These are phyloP conservation scores for Leccinum solheimii DNA, from an alignment of 1,284 basidiomycete species.

Conservation along the genomic window DNA sequence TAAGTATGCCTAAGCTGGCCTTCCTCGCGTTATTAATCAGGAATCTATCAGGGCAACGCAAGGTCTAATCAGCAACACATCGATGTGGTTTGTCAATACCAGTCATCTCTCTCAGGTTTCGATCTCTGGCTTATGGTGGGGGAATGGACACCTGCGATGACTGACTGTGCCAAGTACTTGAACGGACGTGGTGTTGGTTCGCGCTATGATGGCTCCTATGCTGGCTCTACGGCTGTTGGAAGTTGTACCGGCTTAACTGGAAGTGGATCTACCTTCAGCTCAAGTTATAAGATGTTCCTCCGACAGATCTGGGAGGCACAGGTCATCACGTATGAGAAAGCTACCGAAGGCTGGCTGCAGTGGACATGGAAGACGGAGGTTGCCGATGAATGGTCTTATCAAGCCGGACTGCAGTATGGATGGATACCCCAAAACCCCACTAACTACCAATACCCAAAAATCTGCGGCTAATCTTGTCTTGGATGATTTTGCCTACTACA, in stretches of 20 bases:
- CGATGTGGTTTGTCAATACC: constrained; percentile 56
- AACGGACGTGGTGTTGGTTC: constrained; percentile 71
- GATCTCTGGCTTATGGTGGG: constrained; percentile 79
- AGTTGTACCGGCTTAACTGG: constrained; percentile 77
- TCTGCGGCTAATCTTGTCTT: constrained; percentile 44
- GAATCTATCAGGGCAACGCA: constrained; percentile 46
- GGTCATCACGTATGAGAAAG: constrained; percentile 62
- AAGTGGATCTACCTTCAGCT: constrained; percentile 67
- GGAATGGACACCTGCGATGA: constrained; percentile 83
- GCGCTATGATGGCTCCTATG: constrained; percentile 76
- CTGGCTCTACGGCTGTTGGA: constrained; percentile 68
- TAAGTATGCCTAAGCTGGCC: constrained; percentile 32
- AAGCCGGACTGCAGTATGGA: constrained; percentile 73
- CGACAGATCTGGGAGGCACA: constrained; percentile 87
- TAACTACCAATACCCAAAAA: constrained; percentile 47
- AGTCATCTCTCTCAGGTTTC: constrained; percentile 49
- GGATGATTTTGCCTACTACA: background rate
- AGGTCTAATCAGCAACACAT: constrained; percentile 65
- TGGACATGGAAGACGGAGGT: constrained; percentile 74
- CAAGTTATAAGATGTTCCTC: constrained; percentile 81
- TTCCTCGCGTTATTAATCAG: background rate
- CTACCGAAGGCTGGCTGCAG: constrained; percentile 64
- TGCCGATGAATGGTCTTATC: constrained; percentile 77
- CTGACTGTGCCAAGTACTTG: constrained; percentile 83
- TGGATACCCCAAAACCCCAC: constrained; percentile 79